phyloP scores from a whole-genome alignment of 306 rosid species.

The Prunus mume region DNA sequence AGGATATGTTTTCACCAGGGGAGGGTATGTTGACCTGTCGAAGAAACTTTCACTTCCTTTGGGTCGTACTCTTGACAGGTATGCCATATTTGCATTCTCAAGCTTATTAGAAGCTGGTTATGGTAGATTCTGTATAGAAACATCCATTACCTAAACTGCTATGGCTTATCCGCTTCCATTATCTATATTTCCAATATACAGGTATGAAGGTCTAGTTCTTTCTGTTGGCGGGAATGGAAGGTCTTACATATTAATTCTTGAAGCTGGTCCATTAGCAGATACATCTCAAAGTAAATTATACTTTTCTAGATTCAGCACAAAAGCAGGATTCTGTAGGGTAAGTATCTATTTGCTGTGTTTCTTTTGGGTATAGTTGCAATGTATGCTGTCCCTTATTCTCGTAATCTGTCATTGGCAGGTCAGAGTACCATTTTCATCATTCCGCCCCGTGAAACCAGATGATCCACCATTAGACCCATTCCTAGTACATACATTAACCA shows the following conservation, averaged over 20 bases:
- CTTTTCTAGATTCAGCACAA: conserved; percentile 80
- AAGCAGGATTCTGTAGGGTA: conserved; percentile 97
- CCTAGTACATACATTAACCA: conserved; percentile 89
- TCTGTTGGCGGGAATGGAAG: conserved; percentile 98
- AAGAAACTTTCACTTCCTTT: conserved; percentile 80
- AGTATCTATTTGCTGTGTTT: conserved; percentile 10
- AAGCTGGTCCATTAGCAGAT: conserved; percentile 83
- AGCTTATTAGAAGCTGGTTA: not conserved
- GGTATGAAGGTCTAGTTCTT: conserved; percentile 94
- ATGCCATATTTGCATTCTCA: conserved; percentile 12
- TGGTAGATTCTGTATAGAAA: not conserved
- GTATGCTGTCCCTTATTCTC: conserved; percentile 20
- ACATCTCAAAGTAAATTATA: conserved; percentile 81
- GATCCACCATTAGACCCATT: conserved; percentile 90
- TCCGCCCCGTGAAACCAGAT: conserved; percentile 90
- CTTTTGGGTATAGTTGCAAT: not conserved
- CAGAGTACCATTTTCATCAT: conserved; percentile 88
- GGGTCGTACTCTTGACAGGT: conserved; percentile 95
- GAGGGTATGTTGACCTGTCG: conserved; percentile 90
- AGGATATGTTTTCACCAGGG: conserved; percentile 93
- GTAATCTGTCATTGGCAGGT: conserved; percentile 57
- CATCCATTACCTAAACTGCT: conserved; percentile 2
- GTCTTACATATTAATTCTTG: conserved; percentile 80
- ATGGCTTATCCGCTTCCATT: conserved; percentile 9
- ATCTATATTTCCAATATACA: conserved; percentile 27